Conservation (phyloP, 2,329 filamentous ascomycete species). For the Aureobasidium sp. region DNA sequence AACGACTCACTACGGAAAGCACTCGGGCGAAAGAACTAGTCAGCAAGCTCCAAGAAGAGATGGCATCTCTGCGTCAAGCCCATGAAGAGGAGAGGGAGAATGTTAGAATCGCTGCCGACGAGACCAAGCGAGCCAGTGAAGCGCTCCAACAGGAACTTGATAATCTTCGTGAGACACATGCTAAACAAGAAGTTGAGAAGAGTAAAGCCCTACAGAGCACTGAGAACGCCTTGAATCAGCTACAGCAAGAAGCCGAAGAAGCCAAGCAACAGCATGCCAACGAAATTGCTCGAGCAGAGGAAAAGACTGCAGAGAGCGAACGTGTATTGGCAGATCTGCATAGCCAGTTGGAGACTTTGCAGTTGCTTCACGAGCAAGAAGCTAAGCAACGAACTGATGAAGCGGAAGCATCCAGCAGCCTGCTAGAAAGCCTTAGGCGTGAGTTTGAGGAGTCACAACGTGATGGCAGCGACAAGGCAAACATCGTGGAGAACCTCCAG, state of each 20-base stretch:
- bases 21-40: slow-evolving; percentile 7
- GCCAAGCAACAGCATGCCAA: neutral
- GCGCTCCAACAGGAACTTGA: slow-evolving; percentile 11
- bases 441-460: slow-evolving; percentile 19
- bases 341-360: neutral
- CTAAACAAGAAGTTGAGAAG: slow-evolving; percentile 3
- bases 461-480: slow-evolving; percentile 20
- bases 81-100: slow-evolving; percentile 2
- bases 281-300: neutral
- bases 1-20: slow-evolving; percentile 9
- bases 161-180: neutral
- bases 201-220: neutral
- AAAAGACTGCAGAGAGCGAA: slow-evolving; percentile 6
- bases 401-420: neutral
- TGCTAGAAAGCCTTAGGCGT: slow-evolving; percentile 16
- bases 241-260: slow-evolving; percentile 1
- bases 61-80: neutral
- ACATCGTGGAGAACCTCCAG: slow-evolving; percentile 20
- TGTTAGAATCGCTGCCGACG: neutral
- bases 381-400: slow-evolving; percentile 9
- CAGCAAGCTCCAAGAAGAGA: slow-evolving; percentile 16
- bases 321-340: slow-evolving; percentile 2
- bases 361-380: slow-evolving; percentile 2
- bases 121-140: slow-evolving; percentile 16
- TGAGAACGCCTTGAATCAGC: neutral